Conservation (phyloP, 768 basidiomycete genomes). For the Psilocybe cyanescens region DNA sequence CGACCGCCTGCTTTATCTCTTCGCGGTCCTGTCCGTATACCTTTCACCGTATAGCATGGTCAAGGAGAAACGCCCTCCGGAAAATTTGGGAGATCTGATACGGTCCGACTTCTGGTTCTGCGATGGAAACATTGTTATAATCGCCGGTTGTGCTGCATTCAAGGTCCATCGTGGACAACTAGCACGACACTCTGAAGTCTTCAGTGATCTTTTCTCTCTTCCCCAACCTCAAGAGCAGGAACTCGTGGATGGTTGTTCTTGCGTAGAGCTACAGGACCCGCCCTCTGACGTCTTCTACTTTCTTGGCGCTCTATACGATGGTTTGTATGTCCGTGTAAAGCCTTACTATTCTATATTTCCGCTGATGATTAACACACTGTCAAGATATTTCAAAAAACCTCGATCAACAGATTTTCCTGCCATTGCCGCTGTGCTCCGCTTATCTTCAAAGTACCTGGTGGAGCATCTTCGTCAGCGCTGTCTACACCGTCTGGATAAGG, state of each 20-base stretch:
- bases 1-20: background rate
- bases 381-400: slow-evolving; percentile 60
- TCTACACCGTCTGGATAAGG: slow-evolving; percentile 56
- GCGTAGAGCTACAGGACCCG: slow-evolving; percentile 65
- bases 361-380: slow-evolving; percentile 1
- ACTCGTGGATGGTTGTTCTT: slow-evolving; percentile 59
- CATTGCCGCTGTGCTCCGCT: slow-evolving; percentile 66
- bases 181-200: slow-evolving; percentile 78
- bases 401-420: slow-evolving; percentile 58
- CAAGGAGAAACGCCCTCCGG: slow-evolving; percentile 19
- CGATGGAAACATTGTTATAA: slow-evolving; percentile 72
- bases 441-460: slow-evolving; percentile 79
- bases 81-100: slow-evolving; percentile 30
- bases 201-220: slow-evolving; percentile 65
- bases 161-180: slow-evolving; percentile 79
- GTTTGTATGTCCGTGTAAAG: slow-evolving; percentile 52
- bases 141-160: slow-evolving; percentile 62
- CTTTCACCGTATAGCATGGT: slow-evolving; percentile 13
- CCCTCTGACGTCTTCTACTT: slow-evolving; percentile 72
- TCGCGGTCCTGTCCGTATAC: background rate
- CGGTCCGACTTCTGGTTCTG: slow-evolving; percentile 73
- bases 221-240: slow-evolving; percentile 58
- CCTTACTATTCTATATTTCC: background rate
- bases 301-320: slow-evolving; percentile 73
- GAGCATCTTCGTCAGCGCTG: slow-evolving; percentile 67